Evolutionary conservation across 2,329 filamentous ascomycete species (phyloP).

Genomic region (Venturia effusa): DNA sequence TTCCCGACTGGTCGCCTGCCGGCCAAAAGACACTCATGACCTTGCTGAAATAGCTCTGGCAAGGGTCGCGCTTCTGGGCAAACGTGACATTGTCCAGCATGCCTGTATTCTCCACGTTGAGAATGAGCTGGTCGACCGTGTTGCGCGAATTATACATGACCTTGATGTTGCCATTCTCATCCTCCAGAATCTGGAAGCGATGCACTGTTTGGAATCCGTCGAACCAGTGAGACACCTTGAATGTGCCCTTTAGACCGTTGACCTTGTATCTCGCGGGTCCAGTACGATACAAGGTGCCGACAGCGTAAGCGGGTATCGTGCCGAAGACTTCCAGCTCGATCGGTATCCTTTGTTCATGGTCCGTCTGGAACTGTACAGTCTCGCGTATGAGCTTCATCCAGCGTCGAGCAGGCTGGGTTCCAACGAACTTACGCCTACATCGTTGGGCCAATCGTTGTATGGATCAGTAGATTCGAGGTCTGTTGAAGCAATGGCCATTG

Average conservation of each 20-base stretch:
- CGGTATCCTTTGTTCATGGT: constrained; percentile 55
- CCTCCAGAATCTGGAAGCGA: constrained; percentile 55
- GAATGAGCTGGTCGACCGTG: constrained; percentile 53
- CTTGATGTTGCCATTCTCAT: constrained; percentile 21
- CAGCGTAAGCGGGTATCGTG: constrained; percentile 57
- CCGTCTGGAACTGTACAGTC: constrained; percentile 49
- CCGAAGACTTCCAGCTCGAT: constrained; percentile 54
- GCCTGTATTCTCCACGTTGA: constrained; percentile 50
- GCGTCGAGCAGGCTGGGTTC: not conserved
- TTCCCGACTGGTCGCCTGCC: constrained; percentile 8
- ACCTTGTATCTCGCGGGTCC: constrained; percentile 58
- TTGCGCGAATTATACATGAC: constrained; percentile 64
- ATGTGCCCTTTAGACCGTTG: constrained; percentile 46
- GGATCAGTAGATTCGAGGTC: not conserved
- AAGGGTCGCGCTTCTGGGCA: constrained; percentile 58
- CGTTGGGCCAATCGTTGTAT: constrained; percentile 1
- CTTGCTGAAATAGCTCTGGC: constrained; percentile 62
- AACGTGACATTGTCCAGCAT: constrained; percentile 50
- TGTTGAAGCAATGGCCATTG: not conserved
- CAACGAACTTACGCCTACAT: constrained; percentile 1
- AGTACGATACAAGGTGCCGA: constrained; percentile 63
- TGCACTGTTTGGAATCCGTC: constrained; percentile 65
- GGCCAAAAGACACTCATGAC: constrained; percentile 49
- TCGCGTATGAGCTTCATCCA: too few species aligned
- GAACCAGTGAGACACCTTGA: constrained; percentile 65